phyloP scores from a whole-genome alignment of 2,329 filamentous ascomycete genomes.

The Aureobasidium leucospermi region DNA sequence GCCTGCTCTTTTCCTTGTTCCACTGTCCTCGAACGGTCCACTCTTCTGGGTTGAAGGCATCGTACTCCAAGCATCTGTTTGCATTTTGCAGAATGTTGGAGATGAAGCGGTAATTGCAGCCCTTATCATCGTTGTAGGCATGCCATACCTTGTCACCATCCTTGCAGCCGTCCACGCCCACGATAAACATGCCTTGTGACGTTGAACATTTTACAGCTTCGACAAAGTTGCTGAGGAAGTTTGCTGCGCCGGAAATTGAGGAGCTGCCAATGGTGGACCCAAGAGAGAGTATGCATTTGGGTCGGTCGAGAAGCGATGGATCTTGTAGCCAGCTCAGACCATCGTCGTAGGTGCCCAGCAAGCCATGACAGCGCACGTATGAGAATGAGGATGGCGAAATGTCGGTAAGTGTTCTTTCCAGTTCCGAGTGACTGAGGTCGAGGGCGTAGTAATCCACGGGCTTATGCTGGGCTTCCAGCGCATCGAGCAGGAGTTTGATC shows the following conservation, averaged over 20 bases:
- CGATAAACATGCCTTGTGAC: background rate
- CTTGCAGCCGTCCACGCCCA: conserved; percentile 1
- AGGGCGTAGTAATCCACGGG: background rate
- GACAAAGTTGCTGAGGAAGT: background rate
- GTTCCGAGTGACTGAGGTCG: background rate
- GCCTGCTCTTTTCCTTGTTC: background rate
- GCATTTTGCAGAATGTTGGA: background rate
- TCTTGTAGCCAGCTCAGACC: background rate
- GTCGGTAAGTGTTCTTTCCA: background rate
- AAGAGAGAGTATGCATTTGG: background rate
- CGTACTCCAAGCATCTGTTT: background rate
- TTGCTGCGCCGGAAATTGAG: background rate
- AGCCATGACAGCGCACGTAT: background rate
- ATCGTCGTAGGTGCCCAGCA: background rate
- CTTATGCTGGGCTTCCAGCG: background rate
- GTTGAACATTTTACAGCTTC: background rate
- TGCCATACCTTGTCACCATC: background rate
- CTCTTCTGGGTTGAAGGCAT: background rate
- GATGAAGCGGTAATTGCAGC: background rate
- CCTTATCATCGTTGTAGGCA: background rate
- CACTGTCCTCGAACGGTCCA: background rate
- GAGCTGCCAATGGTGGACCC: background rate
- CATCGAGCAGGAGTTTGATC: conserved; percentile 1
- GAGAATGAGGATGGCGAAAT: background rate
- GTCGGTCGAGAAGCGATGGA: background rate